Evolutionary conservation across 768 basidiomycete species (phyloP).

Genomic region (Lactifluus volemus): DNA sequence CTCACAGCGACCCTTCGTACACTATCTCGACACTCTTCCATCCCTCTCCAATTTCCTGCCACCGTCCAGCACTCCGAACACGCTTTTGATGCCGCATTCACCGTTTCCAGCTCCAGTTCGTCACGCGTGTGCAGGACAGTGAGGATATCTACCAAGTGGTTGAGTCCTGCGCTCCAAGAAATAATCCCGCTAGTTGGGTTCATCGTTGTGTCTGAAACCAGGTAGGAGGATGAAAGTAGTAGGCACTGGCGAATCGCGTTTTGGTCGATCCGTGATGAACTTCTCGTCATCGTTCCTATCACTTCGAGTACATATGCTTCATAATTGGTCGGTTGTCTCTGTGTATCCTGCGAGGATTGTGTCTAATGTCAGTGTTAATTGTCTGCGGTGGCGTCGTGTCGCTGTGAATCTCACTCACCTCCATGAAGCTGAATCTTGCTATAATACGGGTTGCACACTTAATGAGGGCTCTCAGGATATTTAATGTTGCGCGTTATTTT

Average conservation of each 20-base stretch:
- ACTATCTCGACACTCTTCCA: conserved; percentile 54
- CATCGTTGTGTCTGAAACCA: conserved; percentile 64
- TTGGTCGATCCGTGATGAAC: conserved; percentile 49
- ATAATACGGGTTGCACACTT: background rate
- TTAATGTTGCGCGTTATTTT: conserved; percentile 20
- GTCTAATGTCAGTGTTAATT: background rate
- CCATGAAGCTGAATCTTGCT: conserved; percentile 8
- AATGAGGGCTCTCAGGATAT: conserved; percentile 12
- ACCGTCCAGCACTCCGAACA: conserved; percentile 80
- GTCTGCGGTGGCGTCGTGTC: background rate
- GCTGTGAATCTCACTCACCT: conserved; percentile 1
- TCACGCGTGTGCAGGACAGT: conserved; percentile 57
- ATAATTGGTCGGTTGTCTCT: conserved; percentile 45
- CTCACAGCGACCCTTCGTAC: conserved; percentile 54
- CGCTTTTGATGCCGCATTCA: conserved; percentile 57
- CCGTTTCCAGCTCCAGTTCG: conserved; percentile 69
- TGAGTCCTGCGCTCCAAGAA: conserved; percentile 62
- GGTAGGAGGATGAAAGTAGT: conserved; percentile 66
- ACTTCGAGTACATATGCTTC: conserved; percentile 48
- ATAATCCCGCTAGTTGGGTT: conserved; percentile 46
- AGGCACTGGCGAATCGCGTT: conserved; percentile 51
- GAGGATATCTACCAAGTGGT: conserved; percentile 60
- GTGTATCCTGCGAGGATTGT: conserved; percentile 1
- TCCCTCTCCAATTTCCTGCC: conserved; percentile 56
- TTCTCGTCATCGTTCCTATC: conserved; percentile 43